Conservation (phyloP, 2,329 filamentous ascomycete genomes). For the Fonsecaea erecta region DNA sequence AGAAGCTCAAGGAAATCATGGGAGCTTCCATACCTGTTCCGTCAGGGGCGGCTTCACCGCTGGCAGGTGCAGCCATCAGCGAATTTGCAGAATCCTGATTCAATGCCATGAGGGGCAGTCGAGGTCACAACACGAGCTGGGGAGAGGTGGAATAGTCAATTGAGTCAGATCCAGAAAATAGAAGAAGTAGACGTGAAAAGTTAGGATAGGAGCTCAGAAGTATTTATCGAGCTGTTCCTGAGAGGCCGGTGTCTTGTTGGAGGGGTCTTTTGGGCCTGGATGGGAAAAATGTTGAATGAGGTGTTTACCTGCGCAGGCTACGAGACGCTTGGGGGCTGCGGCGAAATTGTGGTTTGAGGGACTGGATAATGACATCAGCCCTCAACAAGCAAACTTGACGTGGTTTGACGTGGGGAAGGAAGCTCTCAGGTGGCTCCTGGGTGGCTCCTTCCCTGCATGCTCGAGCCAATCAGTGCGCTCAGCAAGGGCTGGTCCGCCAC, state of each 20-base stretch:
- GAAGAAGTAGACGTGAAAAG: not conserved
- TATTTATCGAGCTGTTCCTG: slow-evolving; percentile 13
- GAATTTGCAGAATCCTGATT: slow-evolving; percentile 42
- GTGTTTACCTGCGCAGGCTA: slow-evolving; percentile 10
- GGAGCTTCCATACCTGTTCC: slow-evolving; percentile 37
- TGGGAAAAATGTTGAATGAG: slow-evolving; percentile 22
- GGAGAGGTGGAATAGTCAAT: not conserved
- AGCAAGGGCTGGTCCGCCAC: not conserved
- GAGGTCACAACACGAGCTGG: not conserved
- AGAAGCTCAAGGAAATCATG: slow-evolving; percentile 10
- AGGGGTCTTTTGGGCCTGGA: slow-evolving; percentile 8
- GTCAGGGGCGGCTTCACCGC: slow-evolving; percentile 38
- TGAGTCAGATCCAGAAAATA: slow-evolving; percentile 2
- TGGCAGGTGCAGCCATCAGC: slow-evolving; percentile 37
- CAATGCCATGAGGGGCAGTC: slow-evolving; percentile 32
- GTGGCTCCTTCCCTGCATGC: too few species aligned
- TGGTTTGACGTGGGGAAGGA: slow-evolving; percentile 15
- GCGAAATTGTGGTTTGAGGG: slow-evolving; percentile 17
- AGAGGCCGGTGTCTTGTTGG: not conserved
- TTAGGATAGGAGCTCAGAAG: not conserved
- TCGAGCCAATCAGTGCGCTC: too few species aligned
- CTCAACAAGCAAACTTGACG: not conserved
- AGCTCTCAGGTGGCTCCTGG: not conserved
- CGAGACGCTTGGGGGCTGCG: not conserved
- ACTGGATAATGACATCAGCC: slow-evolving; percentile 9